Evolutionary conservation across 495 filamentous ascomycete species (phyloP), one percentile per base, ranked within the genome.

Genomic region (Chaetomium tenue): DNA sequence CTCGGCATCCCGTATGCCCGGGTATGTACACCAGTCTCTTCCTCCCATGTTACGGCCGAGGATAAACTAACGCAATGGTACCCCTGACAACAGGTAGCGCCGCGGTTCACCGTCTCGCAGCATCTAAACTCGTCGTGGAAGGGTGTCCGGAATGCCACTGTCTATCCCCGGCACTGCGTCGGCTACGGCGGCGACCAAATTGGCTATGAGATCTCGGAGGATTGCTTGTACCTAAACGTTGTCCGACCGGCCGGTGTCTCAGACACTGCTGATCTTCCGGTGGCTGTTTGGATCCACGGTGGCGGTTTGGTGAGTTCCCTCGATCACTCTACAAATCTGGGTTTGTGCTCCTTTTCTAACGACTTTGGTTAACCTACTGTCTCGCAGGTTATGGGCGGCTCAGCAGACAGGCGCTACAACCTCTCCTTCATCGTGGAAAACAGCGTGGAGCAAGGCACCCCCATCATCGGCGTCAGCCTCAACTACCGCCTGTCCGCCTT

Each of bases 211-310:
- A 25, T 13, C 0, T 56, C 53, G 39, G 88, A 91, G 70, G 88
- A 91, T 74, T 91, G 89, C 71, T 71, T 91, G 61, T 87, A 77
- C 37, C 72, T 91, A 46, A 86, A 84, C 61, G 81, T 91, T 22
- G 76, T 85, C 28, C 84, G 88, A 20, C 89, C 89, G n/a, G 65
- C 79, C 0, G 87, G 84, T 13, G 86, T 78, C 37, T 79, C 69
- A 57, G 67, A 75, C 0, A 75, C 73, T 18, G 75, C 82, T 1
- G 83, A 84, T 46, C 75, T 91, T 2, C 89, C 89, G 0, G 87
- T 91, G 26, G 77, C 87, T 37, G 82, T 89, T 25, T 91, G 89
- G 88, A 91, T 92, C 52, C 89, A 83, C 70, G 89, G 88, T 16
- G 88, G 89, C 56, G 88, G 84, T 2, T 89, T 90, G 63, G 73